phyloP scores from a whole-genome alignment of 2,329 filamentous ascomycete genomes.

The Tolypocladium tropicale region DNA sequence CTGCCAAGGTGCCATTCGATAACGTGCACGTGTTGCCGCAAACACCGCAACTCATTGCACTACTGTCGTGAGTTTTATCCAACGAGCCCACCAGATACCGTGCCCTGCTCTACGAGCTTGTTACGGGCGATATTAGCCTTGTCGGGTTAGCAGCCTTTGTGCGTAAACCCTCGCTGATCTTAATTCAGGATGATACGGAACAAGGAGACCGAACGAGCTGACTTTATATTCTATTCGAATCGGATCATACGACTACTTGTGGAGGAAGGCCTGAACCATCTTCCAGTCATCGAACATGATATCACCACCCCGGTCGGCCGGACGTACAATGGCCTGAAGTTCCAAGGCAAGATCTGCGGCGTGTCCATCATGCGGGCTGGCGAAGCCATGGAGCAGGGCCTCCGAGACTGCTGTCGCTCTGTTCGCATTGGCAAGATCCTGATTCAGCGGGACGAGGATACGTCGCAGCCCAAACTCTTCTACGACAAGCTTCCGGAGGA shows the following conservation, averaged over 20 bases:
- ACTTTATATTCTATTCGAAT: conserved; percentile 99
- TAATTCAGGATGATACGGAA: conserved; percentile 83
- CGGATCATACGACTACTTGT: conserved; percentile 93
- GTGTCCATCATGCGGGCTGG: conserved; percentile 98
- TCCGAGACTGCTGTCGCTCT: conserved; percentile 94
- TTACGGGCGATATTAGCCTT: background rate
- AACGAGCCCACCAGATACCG: background rate
- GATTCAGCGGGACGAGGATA: conserved; percentile 96
- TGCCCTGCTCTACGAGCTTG: background rate
- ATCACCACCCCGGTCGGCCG: conserved; percentile 87
- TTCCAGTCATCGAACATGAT: conserved; percentile 79
- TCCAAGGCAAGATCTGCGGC: conserved; percentile 96
- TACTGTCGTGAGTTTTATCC: conserved; percentile 71
- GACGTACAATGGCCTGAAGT: conserved; percentile 82
- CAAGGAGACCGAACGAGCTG: conserved; percentile 77
- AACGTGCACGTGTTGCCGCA: conserved; percentile 88
- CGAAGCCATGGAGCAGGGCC: conserved; percentile 95
- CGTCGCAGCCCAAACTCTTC: conserved; percentile 81
- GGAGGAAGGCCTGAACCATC: conserved; percentile 93
- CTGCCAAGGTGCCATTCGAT: conserved; percentile 66
- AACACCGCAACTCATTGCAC: conserved; percentile 91
- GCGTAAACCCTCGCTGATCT: conserved; percentile 7
- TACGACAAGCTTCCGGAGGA: conserved; percentile 97
- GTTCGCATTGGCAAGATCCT: conserved; percentile 97
- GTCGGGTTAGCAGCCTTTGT: background rate